Conservation (phyloP, 192 early-diverging fungal species). For the Linnemannia schmuckeri region DNA sequence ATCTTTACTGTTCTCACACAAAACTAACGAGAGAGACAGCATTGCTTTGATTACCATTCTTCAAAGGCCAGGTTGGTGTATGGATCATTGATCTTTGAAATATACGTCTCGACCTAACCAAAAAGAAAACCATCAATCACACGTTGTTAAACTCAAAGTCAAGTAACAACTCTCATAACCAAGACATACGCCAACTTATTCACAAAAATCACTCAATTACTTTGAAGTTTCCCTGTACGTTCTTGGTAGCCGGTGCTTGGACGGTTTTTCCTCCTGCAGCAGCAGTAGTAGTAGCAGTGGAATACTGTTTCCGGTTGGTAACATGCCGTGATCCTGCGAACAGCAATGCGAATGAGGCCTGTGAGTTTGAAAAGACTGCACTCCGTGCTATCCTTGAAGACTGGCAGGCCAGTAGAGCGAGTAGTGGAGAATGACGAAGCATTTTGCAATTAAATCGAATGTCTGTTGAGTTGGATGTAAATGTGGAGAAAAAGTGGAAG, state of each 20-base stretch:
- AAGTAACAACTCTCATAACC: background rate
- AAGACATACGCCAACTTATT: background rate
- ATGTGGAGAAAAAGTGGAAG: background rate
- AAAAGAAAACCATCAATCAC: background rate
- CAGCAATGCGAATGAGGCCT: background rate
- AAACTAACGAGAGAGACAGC: background rate
- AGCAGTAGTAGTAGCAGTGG: background rate
- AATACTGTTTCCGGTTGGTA: background rate
- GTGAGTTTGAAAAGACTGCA: background rate
- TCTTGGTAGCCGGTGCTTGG: constrained; percentile 20
- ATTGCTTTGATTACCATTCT: constrained; percentile 69
- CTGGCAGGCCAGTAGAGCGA: constrained; percentile 5
- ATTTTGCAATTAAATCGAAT: background rate
- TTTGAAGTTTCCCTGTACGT: constrained; percentile 34
- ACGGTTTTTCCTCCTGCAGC: constrained; percentile 5
- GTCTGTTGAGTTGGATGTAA: background rate
- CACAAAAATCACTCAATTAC: background rate
- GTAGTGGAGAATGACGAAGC: background rate
- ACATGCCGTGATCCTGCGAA: background rate
- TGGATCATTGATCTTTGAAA: constrained; percentile 78
- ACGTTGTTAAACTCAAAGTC: background rate
- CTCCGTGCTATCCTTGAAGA: background rate
- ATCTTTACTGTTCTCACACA: background rate
- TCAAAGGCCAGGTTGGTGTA: constrained; percentile 90
- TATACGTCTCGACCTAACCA: constrained; percentile 63